Conservation (phyloP, 352 stramenopile genomes). For the Pythium angustatum region DNA sequence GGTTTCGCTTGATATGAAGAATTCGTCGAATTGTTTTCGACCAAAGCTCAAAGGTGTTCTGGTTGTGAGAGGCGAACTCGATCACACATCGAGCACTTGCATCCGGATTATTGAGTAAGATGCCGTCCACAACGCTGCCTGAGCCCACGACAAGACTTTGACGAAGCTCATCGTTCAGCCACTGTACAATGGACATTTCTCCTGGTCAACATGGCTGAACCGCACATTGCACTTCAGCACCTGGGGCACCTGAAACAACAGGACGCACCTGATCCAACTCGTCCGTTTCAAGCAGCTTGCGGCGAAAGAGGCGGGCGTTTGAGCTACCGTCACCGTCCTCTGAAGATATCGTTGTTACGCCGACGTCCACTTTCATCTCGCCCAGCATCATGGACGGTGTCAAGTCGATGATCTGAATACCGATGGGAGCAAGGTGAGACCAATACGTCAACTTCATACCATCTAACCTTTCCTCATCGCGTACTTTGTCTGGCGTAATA, state of each 20-base stretch:
- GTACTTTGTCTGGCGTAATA: slow-evolving; percentile 75
- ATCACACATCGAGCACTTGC: slow-evolving; percentile 65
- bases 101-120: slow-evolving; percentile 55
- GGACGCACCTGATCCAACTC: slow-evolving; percentile 56
- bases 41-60: slow-evolving; percentile 86
- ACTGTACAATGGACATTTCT: slow-evolving; percentile 72
- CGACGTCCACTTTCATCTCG: slow-evolving; percentile 85
- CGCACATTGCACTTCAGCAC: neutral
- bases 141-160: slow-evolving; percentile 55
- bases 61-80: slow-evolving; percentile 79
- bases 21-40: slow-evolving; percentile 80
- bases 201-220: no score
- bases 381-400: slow-evolving; percentile 72
- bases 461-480: no score
- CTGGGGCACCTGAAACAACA: neutral
- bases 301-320: slow-evolving; percentile 60
- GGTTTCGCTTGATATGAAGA: slow-evolving; percentile 55
- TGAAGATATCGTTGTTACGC: slow-evolving; percentile 28
- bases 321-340: slow-evolving; percentile 31
- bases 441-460: no score
- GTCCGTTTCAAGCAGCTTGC: slow-evolving; percentile 76
- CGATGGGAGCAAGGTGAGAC: no score
- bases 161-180: slow-evolving; percentile 68
- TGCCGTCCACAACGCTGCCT: slow-evolving; percentile 43
- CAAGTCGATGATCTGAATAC: slow-evolving; percentile 64